These are phyloP conservation scores for Phytophthora citrophthora DNA, from an alignment of 352 stramenopile species.

Conservation along the genomic window DNA sequence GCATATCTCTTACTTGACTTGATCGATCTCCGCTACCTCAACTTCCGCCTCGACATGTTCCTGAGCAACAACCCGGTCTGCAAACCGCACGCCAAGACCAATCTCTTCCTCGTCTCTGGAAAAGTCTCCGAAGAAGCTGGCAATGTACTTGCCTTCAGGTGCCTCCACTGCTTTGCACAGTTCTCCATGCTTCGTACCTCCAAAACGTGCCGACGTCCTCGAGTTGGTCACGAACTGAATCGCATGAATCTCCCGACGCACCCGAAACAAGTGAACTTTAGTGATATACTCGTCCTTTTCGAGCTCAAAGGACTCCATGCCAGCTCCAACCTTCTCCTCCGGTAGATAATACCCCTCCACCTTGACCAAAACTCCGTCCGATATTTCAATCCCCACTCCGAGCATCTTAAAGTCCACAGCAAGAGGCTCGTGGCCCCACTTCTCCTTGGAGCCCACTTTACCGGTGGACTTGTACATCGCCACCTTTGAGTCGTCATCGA, in stretches of 20 bases:
- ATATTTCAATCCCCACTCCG: conserved; percentile 19
- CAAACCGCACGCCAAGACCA: conserved; percentile 32
- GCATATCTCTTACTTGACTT: conserved; percentile 27
- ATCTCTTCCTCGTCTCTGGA: conserved; percentile 26
- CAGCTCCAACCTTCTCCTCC: neutral
- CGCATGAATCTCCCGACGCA: conserved; percentile 36
- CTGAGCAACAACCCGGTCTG: conserved; percentile 1
- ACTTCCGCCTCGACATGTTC: conserved; percentile 7
- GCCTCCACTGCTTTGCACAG: conserved; percentile 41
- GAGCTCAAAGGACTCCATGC: conserved; percentile 15
- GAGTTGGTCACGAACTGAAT: conserved; percentile 37
- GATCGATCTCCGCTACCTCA: conserved; percentile 35
- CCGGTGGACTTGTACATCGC: conserved; percentile 28
- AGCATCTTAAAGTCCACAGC: conserved; percentile 21
- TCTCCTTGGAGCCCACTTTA: conserved; percentile 24
- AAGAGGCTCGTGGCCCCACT: conserved; percentile 27
- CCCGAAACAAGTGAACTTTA: conserved; percentile 35
- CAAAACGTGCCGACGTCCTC: conserved; percentile 30
- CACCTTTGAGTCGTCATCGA: conserved; percentile 26
- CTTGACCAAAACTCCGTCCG: conserved; percentile 19
- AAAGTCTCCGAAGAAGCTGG: conserved; percentile 36
- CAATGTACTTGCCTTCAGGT: conserved; percentile 31
- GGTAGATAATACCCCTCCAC: conserved; percentile 27
- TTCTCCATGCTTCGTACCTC: conserved; percentile 25
- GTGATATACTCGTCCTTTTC: conserved; percentile 21